A percentile compares a stretch with the other conserved stretches of the same genome.
Evolutionary conservation across 2,329 filamentous ascomycete species (phyloP).

Genomic region (Fusarium neocosmosporiellum): DNA sequence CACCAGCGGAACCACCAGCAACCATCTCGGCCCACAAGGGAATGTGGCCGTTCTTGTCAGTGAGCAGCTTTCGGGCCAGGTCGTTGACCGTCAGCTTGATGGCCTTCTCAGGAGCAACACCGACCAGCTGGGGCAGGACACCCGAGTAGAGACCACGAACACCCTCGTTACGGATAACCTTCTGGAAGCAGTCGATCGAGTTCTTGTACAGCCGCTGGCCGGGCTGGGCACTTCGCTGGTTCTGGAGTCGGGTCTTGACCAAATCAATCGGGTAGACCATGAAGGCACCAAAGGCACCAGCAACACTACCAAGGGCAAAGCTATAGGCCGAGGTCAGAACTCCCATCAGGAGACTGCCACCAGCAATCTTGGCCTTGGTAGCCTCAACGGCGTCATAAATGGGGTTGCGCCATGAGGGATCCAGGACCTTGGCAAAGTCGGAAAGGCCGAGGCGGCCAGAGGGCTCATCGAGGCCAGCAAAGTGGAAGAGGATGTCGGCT

Average conservation of each 20-base stretch:
- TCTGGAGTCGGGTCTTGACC: constrained; percentile 98
- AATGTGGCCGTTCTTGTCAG: constrained; percentile 82
- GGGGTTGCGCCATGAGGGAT: constrained; percentile 86
- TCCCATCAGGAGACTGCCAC: constrained; percentile 64
- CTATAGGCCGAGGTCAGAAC: constrained; percentile 81
- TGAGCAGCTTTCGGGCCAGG: constrained; percentile 81
- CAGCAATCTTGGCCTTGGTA: constrained; percentile 52
- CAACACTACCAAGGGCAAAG: constrained; percentile 88
- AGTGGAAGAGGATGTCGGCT: constrained; percentile 98
- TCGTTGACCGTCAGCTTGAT: constrained; percentile 99
- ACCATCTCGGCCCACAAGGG: constrained; percentile 78
- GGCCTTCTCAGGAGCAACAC: constrained; percentile 98
- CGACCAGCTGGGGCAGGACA: constrained; percentile 92
- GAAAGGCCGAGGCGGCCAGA: constrained; percentile 83
- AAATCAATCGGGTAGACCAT: constrained; percentile 99
- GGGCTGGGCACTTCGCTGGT: constrained; percentile 85
- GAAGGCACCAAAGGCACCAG: constrained; percentile 97
- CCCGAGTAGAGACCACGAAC: constrained; percentile 92
- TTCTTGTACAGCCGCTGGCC: constrained; percentile 96
- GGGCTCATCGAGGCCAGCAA: constrained; percentile 90
- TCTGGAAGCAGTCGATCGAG: constrained; percentile 93
- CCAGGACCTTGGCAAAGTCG: constrained; percentile 95
- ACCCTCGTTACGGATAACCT: constrained; percentile 93
- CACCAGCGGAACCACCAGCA: constrained; percentile 90
- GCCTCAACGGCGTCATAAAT: constrained; percentile 61